A percentile compares a stretch with the other conserved stretches of the same genome.
Evolutionary conservation across 768 basidiomycete species (phyloP).

Genomic region (Tricholoma saponaceum): DNA sequence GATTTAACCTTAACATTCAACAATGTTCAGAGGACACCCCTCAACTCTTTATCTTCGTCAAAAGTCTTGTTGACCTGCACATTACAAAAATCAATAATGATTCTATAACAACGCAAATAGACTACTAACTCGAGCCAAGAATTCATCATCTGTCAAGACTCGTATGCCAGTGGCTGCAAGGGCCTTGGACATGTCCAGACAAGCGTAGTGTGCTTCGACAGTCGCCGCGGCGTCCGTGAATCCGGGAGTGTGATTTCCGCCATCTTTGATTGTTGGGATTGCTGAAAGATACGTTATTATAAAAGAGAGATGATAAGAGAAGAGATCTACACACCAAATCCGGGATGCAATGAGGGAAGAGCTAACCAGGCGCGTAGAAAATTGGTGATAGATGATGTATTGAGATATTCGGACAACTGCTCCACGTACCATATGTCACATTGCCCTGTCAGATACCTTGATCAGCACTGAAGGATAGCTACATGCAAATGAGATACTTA

Average conservation of each 20-base stretch:
- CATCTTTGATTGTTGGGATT: slow-evolving; percentile 67
- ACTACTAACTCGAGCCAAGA: slow-evolving; percentile 48
- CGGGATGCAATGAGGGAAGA: slow-evolving; percentile 70
- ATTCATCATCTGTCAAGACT: slow-evolving; percentile 63
- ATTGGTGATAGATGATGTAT: background rate
- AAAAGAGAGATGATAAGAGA: background rate
- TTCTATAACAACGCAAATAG: background rate
- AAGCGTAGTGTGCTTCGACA: slow-evolving; percentile 57
- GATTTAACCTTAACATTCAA: background rate
- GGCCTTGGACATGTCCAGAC: slow-evolving; percentile 63
- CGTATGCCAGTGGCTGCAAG: slow-evolving; percentile 69
- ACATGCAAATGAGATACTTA: slow-evolving; percentile 30
- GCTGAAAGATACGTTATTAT: no score
- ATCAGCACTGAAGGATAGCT: background rate
- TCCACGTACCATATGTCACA: slow-evolving; percentile 59
- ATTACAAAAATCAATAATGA: background rate
- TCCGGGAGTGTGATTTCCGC: slow-evolving; percentile 73
- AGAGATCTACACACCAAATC: slow-evolving; percentile 46
- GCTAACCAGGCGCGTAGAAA: slow-evolving; percentile 22
- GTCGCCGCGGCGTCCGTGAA: slow-evolving; percentile 66
- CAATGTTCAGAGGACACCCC: background rate
- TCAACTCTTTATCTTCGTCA: background rate
- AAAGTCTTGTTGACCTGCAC: slow-evolving; percentile 1
- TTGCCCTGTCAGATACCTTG: slow-evolving; percentile 50
- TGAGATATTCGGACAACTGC: background rate